These are phyloP conservation scores for Pseudotsuga menziesii DNA, from an alignment of 75 land plant genomes.

Conservation along the genomic window DNA sequence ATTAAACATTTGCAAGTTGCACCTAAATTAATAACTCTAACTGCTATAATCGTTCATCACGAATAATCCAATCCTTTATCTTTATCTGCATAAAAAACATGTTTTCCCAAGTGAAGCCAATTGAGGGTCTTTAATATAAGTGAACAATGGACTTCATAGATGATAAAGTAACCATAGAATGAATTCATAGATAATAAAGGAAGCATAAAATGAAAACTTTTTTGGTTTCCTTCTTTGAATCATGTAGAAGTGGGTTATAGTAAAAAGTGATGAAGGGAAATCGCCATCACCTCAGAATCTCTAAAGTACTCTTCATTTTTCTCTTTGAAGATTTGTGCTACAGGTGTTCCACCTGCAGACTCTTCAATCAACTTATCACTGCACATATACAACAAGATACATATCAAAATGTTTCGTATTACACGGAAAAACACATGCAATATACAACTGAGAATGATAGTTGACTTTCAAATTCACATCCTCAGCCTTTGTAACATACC, in stretches of 20 bases:
- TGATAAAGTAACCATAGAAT: neutral
- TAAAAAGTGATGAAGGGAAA: neutral
- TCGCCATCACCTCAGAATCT: slow-evolving; percentile 54
- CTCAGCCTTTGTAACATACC: slow-evolving; percentile 29
- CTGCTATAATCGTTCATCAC: neutral
- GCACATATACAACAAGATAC: slow-evolving; percentile 12
- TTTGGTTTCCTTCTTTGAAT: neutral
- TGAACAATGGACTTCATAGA: neutral
- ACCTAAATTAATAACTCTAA: neutral
- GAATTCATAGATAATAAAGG: neutral
- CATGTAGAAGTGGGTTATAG: neutral
- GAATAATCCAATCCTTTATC: neutral
- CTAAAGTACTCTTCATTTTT: slow-evolving; percentile 53
- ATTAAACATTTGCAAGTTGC: too few species aligned
- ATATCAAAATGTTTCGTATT: neutral
- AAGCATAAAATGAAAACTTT: neutral
- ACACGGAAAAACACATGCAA: neutral
- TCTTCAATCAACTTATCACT: slow-evolving; percentile 69
- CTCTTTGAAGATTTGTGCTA: slow-evolving; percentile 57
- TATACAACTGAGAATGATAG: neutral
- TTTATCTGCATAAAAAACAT: neutral
- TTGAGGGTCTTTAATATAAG: neutral
- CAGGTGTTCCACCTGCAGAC: slow-evolving; percentile 46
- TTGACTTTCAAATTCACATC: neutral
- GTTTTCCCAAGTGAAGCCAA: neutral